Base-by-base conservation (phyloP, 108 stramenopile genomes). In the Discostella stelligeroides region DNA sequence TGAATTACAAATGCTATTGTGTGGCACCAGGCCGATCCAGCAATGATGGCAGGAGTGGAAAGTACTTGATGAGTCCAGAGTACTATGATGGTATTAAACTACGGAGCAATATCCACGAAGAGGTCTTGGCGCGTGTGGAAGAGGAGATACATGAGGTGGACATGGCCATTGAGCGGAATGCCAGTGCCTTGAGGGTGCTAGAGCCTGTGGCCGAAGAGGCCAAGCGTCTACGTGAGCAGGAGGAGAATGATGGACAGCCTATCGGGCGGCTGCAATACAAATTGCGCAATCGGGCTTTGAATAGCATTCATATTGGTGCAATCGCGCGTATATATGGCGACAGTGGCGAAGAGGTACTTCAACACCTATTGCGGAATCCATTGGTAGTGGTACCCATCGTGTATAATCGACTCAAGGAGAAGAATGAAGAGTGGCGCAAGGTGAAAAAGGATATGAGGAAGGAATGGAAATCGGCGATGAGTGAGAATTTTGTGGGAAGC, bases 61-160 rank as follows among this genome's bases (percentile, higher is more conserved):
- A 50, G 40, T 58, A 63, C 23, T 54, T 65, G 23, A 58, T 60
- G 24, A 84, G 86, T 1, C 74, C 83, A 2, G 92, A 90, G 43
- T 74, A 80, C 10, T 92, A 90, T 66, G 90, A 92, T 64, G 86
- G 73, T 10, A 69, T 84, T 30, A 65, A 74, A 63, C 67, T 66
- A 18, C 76, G 94, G 34, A 66, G 75, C 15, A 95, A 95, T 68
- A 69, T 80, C 14, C 86, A 92, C 76, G 92, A 95, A 72, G 92
- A 90, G 63, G 82, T 83, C 12, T 72, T 94, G 86, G 85, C 84
- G 48, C 72, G 75, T 54, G 84, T 92, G 18, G 94, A 92, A 64
- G 94, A 95, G 42, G 91, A 95, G 79, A 80, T 92, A 51, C 97
- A 87, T 74, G 99, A 99, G 82, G 88, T 98, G 27, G 99, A 99